A percentile compares a stretch with the other conserved stretches of the same genome.
phyloP scores from a whole-genome alignment of 2,329 filamentous ascomycete genomes.

The Periconia sp. region DNA sequence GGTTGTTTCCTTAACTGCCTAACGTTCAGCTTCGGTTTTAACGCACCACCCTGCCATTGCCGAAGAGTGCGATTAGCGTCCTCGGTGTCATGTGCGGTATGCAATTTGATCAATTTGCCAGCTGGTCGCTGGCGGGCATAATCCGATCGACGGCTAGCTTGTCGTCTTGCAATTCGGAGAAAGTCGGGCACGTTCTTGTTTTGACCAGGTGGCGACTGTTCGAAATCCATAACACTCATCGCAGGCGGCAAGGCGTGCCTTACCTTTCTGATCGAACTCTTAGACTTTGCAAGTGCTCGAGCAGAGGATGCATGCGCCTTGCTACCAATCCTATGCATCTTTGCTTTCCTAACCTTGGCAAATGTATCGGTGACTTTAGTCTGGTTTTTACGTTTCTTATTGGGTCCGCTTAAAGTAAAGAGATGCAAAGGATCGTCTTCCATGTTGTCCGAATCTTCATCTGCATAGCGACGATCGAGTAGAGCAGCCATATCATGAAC shows the following conservation, averaged over 20 bases:
- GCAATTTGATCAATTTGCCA: constrained; percentile 59
- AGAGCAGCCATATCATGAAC: constrained; percentile 29
- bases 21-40: constrained; percentile 25
- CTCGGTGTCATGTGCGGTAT: constrained; percentile 59
- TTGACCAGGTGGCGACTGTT: constrained; percentile 34
- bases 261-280: constrained; percentile 14
- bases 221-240: constrained; percentile 61
- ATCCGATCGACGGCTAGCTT: constrained; percentile 55
- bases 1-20: constrained; percentile 1
- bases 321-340: constrained; percentile 4
- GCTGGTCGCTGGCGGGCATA: constrained; percentile 59
- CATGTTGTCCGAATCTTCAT: constrained; percentile 46
- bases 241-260: constrained; percentile 25
- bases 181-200: constrained; percentile 56
- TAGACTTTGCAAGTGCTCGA: constrained; percentile 6
- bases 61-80: constrained; percentile 59
- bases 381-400: constrained; percentile 42
- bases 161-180: constrained; percentile 61
- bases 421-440: constrained; percentile 54
- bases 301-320: background rate
- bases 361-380: constrained; percentile 46
- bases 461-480: constrained; percentile 32
- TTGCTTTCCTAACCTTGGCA: constrained; percentile 22
- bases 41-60: constrained; percentile 58
- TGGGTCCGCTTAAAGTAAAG: constrained; percentile 26